Conservation (phyloP, 164 flowering plant species). For the Kalanchoe fedtschenkoi region DNA sequence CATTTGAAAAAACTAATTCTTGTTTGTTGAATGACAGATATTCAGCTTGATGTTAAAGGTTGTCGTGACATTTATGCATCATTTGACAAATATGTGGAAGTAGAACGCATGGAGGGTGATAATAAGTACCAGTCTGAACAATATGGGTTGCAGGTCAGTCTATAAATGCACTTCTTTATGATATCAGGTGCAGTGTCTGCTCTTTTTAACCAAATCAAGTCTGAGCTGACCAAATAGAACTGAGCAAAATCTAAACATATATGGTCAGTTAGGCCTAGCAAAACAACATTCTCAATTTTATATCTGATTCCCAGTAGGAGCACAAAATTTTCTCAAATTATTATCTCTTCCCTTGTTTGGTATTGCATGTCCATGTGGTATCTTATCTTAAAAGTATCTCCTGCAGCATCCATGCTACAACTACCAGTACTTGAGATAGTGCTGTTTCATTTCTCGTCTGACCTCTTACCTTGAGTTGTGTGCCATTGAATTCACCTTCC, state of each 20-base stretch:
- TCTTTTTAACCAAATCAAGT: too few relatives aligned
- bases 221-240: background rate
- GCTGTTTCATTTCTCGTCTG: too few relatives aligned
- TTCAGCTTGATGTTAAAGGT: slow-evolving; percentile 95
- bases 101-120: slow-evolving; percentile 88
- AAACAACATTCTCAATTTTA: too few relatives aligned
- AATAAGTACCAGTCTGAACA: slow-evolving; percentile 91
- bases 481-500: too few relatives aligned
- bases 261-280: background rate
- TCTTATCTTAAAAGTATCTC: too few relatives aligned
- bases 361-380: too few relatives aligned
- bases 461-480: too few relatives aligned
- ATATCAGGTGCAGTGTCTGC: background rate
- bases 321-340: too few relatives aligned
- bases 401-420: too few relatives aligned
- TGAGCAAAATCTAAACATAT: background rate
- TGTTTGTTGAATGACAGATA: slow-evolving; percentile 41
- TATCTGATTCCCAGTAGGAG: too few relatives aligned
- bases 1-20: background rate
- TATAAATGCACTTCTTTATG: background rate
- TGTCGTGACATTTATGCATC: slow-evolving; percentile 95
- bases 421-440: too few relatives aligned
- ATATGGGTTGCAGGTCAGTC: slow-evolving; percentile 76
- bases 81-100: slow-evolving; percentile 92
- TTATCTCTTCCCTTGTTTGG: too few relatives aligned